Evolutionary conservation across 208 protist genomes (phyloP).

Genomic region (Crithidia fasciculata): DNA sequence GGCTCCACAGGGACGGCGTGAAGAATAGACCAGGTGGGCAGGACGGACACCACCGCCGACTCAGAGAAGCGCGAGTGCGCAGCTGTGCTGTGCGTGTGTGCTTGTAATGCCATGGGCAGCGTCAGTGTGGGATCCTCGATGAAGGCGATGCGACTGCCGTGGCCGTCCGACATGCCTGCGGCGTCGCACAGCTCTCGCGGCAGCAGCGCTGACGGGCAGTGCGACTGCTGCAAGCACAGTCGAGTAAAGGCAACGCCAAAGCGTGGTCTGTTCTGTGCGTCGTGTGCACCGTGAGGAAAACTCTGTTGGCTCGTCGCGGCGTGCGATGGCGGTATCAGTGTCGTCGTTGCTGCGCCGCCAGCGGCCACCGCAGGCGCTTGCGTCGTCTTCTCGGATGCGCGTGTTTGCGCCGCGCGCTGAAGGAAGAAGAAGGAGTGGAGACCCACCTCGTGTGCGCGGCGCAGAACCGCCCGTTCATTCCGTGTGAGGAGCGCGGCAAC

Average conservation of each 20-base stretch:
- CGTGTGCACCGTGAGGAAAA: too few relatives aligned
- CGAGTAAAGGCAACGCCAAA: constrained; percentile 29
- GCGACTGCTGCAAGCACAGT: constrained; percentile 29
- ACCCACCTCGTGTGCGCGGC: constrained; percentile 18
- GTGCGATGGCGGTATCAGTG: too few relatives aligned
- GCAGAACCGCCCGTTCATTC: constrained; percentile 31
- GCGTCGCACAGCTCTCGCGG: constrained; percentile 24
- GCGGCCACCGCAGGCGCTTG: not conserved
- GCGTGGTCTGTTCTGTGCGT: not conserved
- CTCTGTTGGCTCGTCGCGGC: too few relatives aligned
- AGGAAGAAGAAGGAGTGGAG: constrained; percentile 43
- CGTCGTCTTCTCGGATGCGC: constrained; percentile 2
- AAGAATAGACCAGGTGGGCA: constrained; percentile 28
- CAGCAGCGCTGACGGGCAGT: constrained; percentile 12
- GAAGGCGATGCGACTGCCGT: constrained; percentile 9
- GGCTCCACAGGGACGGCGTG: constrained; percentile 21
- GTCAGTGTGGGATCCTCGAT: constrained; percentile 34
- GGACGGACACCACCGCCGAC: constrained; percentile 12
- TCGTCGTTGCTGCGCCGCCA: not conserved
- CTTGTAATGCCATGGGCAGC: not conserved
- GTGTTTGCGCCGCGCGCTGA: constrained; percentile 2
- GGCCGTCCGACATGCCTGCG: constrained; percentile 11
- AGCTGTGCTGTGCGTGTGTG: not conserved
- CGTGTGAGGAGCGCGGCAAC: constrained; percentile 29
- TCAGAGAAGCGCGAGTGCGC: not conserved